Percentiles rank a stretch among this genome's conserved stretches.
Conservation (phyloP, 1,284 basidiomycete genomes). For the Thelephora terrestris region DNA sequence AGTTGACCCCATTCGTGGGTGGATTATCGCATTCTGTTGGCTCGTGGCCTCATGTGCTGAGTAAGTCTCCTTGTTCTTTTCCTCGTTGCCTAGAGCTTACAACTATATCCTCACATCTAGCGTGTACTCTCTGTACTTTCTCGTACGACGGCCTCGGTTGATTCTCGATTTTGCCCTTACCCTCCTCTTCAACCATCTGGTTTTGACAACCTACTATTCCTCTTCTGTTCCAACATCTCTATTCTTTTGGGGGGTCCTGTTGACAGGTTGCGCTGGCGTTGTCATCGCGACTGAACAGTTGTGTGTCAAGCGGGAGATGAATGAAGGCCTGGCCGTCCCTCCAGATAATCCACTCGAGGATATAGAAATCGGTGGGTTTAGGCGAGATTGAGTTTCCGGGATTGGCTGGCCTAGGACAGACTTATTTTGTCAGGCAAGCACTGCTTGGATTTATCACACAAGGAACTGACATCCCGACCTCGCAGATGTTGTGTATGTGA, state of each 20-base stretch:
- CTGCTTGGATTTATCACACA: too few relatives aligned
- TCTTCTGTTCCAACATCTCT: slow-evolving; percentile 78
- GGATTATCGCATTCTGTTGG: slow-evolving; percentile 85
- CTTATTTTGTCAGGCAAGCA: too few relatives aligned
- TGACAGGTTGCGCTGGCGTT: slow-evolving; percentile 61
- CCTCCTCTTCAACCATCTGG: slow-evolving; percentile 81
- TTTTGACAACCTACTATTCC: slow-evolving; percentile 89
- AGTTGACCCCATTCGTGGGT: slow-evolving; percentile 70
- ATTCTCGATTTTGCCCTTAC: slow-evolving; percentile 93
- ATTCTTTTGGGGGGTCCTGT: slow-evolving; percentile 83
- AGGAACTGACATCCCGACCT: too few relatives aligned
- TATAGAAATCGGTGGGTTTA: slow-evolving; percentile 54
- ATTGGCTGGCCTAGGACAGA: too few relatives aligned
- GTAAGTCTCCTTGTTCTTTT: slow-evolving; percentile 37
- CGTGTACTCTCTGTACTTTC: slow-evolving; percentile 77
- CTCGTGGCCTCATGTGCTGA: slow-evolving; percentile 68
- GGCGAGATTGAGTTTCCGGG: slow-evolving; percentile 10
- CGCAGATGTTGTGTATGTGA: too few relatives aligned
- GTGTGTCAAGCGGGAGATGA: slow-evolving; percentile 90
- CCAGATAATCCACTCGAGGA: slow-evolving; percentile 28
- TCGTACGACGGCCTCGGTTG: slow-evolving; percentile 85
- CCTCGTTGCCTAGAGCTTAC: slow-evolving; percentile 7
- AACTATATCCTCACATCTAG: slow-evolving; percentile 31
- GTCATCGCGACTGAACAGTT: slow-evolving; percentile 84
- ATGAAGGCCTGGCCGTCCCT: slow-evolving; percentile 63